These are phyloP conservation scores for Chlorella sp. DNA, from an alignment of 139 green algal genomes.

Conservation along the genomic window DNA sequence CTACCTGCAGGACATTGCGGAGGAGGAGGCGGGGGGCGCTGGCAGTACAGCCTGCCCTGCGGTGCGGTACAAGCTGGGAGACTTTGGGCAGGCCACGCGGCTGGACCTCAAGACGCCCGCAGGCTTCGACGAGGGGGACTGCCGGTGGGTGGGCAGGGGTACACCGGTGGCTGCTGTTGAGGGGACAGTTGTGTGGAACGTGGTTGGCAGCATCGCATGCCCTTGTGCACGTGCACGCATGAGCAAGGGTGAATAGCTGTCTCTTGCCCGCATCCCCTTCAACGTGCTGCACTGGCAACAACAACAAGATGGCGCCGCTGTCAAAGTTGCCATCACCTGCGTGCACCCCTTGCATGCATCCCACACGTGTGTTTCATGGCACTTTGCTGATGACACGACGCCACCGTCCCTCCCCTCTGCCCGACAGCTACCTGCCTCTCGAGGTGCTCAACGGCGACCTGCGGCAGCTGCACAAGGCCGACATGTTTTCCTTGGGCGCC, in stretches of 20 bases:
- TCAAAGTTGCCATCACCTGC: not conserved
- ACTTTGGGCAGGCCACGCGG: constrained; percentile 88
- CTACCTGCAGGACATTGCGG: constrained; percentile 46
- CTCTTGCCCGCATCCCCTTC: too few relatives aligned
- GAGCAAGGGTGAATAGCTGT: too few relatives aligned
- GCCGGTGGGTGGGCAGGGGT: constrained; percentile 50
- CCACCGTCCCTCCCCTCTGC: not conserved
- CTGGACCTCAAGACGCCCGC: constrained; percentile 30
- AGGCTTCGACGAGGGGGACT: constrained; percentile 75
- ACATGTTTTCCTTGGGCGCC: constrained; percentile 92
- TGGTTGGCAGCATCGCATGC: too few relatives aligned
- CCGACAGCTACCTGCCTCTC: constrained; percentile 81
- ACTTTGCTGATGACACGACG: not conserved
- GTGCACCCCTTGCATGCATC: not conserved
- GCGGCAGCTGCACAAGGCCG: constrained; percentile 76
- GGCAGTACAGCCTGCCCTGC: not conserved
- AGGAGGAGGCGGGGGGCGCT: not conserved
- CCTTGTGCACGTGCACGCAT: too few relatives aligned
- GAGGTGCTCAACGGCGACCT: constrained; percentile 84
- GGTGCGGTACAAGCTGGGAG: constrained; percentile 85
- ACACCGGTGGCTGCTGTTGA: not conserved
- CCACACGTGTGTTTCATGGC: not conserved
- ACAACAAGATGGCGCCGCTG: not conserved
- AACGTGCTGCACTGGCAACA: not conserved
- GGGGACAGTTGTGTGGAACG: too few relatives aligned